These are phyloP conservation scores for Cicer bijugum DNA, from an alignment of 306 rosid species.

Conservation along the genomic window DNA sequence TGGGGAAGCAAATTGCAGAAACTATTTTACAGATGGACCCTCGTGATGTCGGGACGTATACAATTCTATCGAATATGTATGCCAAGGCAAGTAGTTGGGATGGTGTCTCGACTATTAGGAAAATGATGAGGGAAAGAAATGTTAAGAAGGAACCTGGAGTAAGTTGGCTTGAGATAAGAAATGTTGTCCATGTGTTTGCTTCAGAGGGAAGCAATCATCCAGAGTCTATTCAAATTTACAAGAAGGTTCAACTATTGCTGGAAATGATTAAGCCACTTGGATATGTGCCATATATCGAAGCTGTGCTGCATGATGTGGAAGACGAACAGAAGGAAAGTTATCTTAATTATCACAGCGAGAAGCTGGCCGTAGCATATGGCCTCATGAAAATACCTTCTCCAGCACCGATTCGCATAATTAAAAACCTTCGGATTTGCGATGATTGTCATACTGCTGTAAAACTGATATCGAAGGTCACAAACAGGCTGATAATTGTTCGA, in stretches of 20 bases:
- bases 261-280: slow-evolving; percentile 67
- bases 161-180: slow-evolving; percentile 84
- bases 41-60: slow-evolving; percentile 74
- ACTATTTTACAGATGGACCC: slow-evolving; percentile 73
- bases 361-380: slow-evolving; percentile 80
- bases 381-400: slow-evolving; percentile 68
- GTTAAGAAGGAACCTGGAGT: slow-evolving; percentile 86
- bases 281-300: slow-evolving; percentile 61
- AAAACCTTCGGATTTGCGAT: slow-evolving; percentile 79
- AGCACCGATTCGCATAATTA: slow-evolving; percentile 70
- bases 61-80: slow-evolving; percentile 75
- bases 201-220: slow-evolving; percentile 76
- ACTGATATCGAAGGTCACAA: slow-evolving; percentile 64
- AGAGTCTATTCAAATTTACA: slow-evolving; percentile 59
- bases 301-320: slow-evolving; percentile 70
- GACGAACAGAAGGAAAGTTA: slow-evolving; percentile 76
- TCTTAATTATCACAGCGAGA: slow-evolving; percentile 82
- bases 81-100: slow-evolving; percentile 71
- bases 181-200: slow-evolving; percentile 59
- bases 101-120: slow-evolving; percentile 67
- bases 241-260: slow-evolving; percentile 68
- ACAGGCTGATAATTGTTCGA: slow-evolving; percentile 66
- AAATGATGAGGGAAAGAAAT: slow-evolving; percentile 74
- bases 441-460: slow-evolving; percentile 81
- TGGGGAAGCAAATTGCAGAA: slow-evolving; percentile 69